Conservation (phyloP, 1,284 basidiomycete species). For the Irpex sp. region DNA sequence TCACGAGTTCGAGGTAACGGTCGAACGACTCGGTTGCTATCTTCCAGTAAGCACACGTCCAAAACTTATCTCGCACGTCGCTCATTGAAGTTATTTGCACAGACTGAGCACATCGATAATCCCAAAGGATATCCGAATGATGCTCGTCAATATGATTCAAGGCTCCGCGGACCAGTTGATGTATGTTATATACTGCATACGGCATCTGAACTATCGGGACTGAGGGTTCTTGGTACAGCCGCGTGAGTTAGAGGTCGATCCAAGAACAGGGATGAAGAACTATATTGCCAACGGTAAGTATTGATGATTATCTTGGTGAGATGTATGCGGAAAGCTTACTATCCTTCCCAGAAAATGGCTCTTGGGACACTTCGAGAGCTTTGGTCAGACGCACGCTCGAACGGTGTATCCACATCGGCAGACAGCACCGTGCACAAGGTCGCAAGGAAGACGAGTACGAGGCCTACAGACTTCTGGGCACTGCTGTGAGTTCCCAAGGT, state of each 20-base stretch:
- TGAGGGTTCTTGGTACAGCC: conserved; percentile 40
- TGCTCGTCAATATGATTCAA: conserved; percentile 71
- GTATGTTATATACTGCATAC: conserved; percentile 28
- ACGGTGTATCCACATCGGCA: conserved; percentile 63
- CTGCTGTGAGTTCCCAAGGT: conserved; percentile 43
- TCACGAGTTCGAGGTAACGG: conserved; percentile 87
- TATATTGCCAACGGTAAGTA: conserved; percentile 81
- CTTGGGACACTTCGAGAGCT: conserved; percentile 88
- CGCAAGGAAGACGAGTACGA: conserved; percentile 80
- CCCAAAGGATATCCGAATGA: conserved; percentile 88
- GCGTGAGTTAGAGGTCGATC: conserved; percentile 84
- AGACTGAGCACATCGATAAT: conserved; percentile 89
- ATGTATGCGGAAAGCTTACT: neutral
- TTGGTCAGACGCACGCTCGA: conserved; percentile 79
- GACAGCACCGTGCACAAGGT: conserved; percentile 53
- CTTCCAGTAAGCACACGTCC: conserved; percentile 54
- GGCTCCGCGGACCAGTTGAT: conserved; percentile 69
- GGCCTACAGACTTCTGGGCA: conserved; percentile 75
- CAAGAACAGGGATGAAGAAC: conserved; percentile 90
- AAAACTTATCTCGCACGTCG: neutral
- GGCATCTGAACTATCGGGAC: neutral
- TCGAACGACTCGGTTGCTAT: conserved; percentile 84
- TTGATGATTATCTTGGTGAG: neutral
- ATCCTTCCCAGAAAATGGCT: conserved; percentile 50
- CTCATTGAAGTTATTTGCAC: neutral